Evolutionary conservation across 768 basidiomycete species (phyloP), one percentile per base, ranked within the genome.

Genomic region (Amanita polypyramis): DNA sequence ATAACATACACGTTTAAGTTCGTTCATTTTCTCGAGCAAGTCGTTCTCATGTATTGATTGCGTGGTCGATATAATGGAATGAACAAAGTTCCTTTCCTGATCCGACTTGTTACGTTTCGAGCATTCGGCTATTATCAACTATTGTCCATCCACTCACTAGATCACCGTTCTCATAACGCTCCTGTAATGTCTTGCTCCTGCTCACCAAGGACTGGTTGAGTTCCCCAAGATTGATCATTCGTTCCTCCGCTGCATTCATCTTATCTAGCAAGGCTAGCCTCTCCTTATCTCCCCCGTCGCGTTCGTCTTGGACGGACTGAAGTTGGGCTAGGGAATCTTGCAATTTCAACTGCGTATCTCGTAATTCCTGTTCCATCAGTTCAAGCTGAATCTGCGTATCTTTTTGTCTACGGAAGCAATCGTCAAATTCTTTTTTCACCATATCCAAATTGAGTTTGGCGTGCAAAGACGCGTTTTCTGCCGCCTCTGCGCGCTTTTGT

Each of bases 1-100:
- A 35, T 19, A 20, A 60, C 66, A 36, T 51, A 79, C 79, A 52
- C 72, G 66, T 50, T 71, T 72, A 23, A 82, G 66, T 47, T 80
- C 77, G 53, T 80, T 78, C 44, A 66, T 66, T 57, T 79, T 79
- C 20, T 64, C 67, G 25, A 79, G 69, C 32, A 73, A 62, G 14
- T 74, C 72, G 44, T 77, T 69, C 51, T 78, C 79, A 53, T 79
- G 70, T 17, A 73, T 59, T 9, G 67, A 65, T 43, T 72, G 66
- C 12, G 74, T 67, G 40, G 70, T 59, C 34, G 62, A 62, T 52
- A 75, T 65, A 25, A 82, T 54, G 41, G 64, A 60, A 44, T 68
- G 60, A 6, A 75, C 70, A 40, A 82, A 68, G 3, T 60, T 66
- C 55, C 70, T 75, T 57, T 81, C 80, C 11, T 65, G 55, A 43